Percentiles rank a stretch among this genome's conserved stretches.
Conservation (phyloP, 164 flowering plant species). For the Brasenia schreberi region DNA sequence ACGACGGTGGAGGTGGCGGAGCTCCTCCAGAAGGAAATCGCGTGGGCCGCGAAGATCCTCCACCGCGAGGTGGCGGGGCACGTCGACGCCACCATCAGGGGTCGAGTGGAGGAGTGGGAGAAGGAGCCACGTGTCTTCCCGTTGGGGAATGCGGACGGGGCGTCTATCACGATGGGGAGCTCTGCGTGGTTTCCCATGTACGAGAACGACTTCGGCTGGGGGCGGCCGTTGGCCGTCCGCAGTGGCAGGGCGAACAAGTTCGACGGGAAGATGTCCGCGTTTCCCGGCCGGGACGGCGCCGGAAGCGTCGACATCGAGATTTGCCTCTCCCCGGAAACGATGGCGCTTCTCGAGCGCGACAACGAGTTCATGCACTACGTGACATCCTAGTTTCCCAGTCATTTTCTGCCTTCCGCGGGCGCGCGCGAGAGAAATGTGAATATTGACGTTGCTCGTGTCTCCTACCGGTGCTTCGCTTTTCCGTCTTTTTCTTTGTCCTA, state of each 20-base stretch:
- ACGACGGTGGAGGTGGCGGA: conserved; percentile 47
- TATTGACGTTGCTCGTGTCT: too few relatives aligned
- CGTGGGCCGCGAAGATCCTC: conserved; percentile 60
- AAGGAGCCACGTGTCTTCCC: conserved; percentile 53
- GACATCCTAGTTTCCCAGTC: background rate
- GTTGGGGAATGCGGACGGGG: conserved; percentile 63
- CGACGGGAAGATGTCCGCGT: conserved; percentile 87
- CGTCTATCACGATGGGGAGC: conserved; percentile 71
- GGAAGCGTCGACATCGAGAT: conserved; percentile 90
- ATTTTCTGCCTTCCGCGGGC: too few relatives aligned
- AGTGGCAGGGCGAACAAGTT: conserved; percentile 77
- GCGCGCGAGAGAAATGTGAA: too few relatives aligned
- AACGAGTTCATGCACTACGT: conserved; percentile 44
- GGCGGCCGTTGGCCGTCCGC: conserved; percentile 63
- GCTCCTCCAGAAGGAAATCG: conserved; percentile 26
- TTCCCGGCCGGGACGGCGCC: conserved; percentile 78
- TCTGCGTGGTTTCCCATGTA: conserved; percentile 87
- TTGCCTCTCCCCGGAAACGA: conserved; percentile 58
- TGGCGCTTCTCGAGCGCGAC: conserved; percentile 47
- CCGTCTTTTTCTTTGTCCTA: too few relatives aligned
- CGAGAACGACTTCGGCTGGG: conserved; percentile 91
- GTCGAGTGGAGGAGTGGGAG: conserved; percentile 54
- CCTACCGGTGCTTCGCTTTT: too few relatives aligned
- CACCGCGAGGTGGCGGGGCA: conserved; percentile 40
- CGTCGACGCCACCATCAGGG: conserved; percentile 31